phyloP scores from a whole-genome alignment of 129 eudicot species.

The carrot (Daucus carota) region DH1_v3.0 NC_030387.2:24322001-24322500 shows the following conservation, averaged over 20 bases:
- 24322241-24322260: not conserved
- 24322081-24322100: not conserved
- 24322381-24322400: not conserved
- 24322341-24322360: not conserved
- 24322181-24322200: not conserved
- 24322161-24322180: not conserved
- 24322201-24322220: not conserved
- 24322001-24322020: not conserved
- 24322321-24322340: not conserved
- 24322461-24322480: not conserved
- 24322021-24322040: not conserved
- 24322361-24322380: not conserved
- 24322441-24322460: not conserved
- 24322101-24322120: not conserved
- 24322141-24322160: not conserved
- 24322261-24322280: not conserved
- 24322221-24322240: not conserved
- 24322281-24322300: not conserved
- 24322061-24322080: not conserved
- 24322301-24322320: not conserved
- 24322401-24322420: not conserved
- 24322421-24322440: not conserved
- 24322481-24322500: not conserved
- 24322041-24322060: too few species aligned
- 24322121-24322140: not conserved